Evolutionary conservation across 2,329 filamentous ascomycete genomes (phyloP).

Genomic region (Botrytis fragariae): DNA sequence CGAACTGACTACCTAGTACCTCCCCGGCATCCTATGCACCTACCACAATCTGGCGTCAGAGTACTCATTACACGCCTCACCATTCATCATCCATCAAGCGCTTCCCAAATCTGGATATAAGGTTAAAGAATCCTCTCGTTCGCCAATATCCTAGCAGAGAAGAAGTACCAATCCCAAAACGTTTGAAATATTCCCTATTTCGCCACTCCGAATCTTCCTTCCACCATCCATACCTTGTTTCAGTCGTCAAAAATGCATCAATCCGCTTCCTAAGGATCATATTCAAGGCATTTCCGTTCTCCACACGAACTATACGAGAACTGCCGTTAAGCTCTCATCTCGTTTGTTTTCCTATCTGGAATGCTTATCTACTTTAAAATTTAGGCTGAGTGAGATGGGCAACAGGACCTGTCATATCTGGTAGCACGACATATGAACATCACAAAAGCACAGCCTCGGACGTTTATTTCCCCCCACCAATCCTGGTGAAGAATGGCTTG

Average conservation of each 20-base stretch:
- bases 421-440: background rate
- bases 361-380: background rate
- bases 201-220: background rate
- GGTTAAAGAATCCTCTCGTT: background rate
- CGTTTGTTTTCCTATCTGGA: conserved; percentile 7
- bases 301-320: conserved; percentile 13
- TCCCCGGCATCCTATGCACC: background rate
- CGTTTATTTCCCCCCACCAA: background rate
- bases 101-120: background rate
- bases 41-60: conserved; percentile 1
- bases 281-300: background rate
- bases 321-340: background rate
- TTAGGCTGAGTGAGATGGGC: conserved; percentile 8
- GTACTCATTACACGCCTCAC: background rate
- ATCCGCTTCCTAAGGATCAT: background rate
- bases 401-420: background rate
- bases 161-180: background rate
- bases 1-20: background rate
- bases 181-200: background rate
- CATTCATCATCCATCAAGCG: background rate
- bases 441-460: conserved; percentile 4
- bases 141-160: background rate
- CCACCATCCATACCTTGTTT: background rate
- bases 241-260: background rate
- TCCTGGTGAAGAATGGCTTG: background rate